Evolutionary conservation across 306 rosid genomes (phyloP).

Genomic region (Fagus crenata): DNA sequence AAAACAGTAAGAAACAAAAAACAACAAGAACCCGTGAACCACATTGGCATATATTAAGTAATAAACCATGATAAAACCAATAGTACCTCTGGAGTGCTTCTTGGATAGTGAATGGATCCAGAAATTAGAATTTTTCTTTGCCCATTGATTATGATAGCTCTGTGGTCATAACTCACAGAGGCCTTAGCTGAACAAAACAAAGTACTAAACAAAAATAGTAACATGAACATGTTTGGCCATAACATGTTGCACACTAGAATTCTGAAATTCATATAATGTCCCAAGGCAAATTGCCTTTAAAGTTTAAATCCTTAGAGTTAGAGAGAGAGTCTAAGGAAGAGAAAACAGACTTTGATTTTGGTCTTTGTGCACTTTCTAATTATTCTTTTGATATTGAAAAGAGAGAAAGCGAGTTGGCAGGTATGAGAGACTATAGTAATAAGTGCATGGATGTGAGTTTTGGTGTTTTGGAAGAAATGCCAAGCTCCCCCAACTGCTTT

Average conservation of each 20-base stretch:
- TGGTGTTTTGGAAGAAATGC: slow-evolving; percentile 21
- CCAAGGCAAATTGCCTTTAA: no score
- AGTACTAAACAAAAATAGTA: slow-evolving; percentile 27
- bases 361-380: slow-evolving; percentile 18
- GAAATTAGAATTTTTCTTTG: slow-evolving; percentile 35
- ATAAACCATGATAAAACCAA: not conserved
- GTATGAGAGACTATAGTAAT: not conserved
- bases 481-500: slow-evolving; percentile 32
- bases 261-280: slow-evolving; percentile 27
- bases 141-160: slow-evolving; percentile 11
- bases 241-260: slow-evolving; percentile 36
- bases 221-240: slow-evolving; percentile 6
- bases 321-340: not conserved
- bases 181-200: slow-evolving; percentile 27
- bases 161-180: slow-evolving; percentile 22
- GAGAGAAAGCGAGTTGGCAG: slow-evolving; percentile 17
- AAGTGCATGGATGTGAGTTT: slow-evolving; percentile 17
- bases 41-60: slow-evolving; percentile 24
- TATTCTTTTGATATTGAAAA: slow-evolving; percentile 28
- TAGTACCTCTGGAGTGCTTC: slow-evolving; percentile 89
- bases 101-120: slow-evolving; percentile 96
- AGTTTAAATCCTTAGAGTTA: not conserved
- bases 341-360: slow-evolving; percentile 9
- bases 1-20: not conserved
- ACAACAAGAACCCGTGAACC: slow-evolving; percentile 19